Percentiles rank a stretch among this genome's conserved stretches.
Evolutionary conservation across 1,284 basidiomycete genomes (phyloP).

Genomic region (Meripilus lineatus): DNA sequence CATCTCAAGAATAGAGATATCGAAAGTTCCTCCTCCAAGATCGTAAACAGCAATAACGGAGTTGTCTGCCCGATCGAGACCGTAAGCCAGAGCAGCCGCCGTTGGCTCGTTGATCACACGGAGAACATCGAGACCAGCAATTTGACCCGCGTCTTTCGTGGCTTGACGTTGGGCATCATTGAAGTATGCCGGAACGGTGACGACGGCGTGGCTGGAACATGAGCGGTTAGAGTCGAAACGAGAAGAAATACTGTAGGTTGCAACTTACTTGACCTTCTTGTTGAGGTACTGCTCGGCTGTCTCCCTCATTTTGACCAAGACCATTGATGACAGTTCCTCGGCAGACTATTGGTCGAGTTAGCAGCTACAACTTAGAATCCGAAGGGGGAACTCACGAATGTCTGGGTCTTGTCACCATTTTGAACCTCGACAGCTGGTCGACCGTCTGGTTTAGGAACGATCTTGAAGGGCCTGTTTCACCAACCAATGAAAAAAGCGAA

Average conservation of each 20-base stretch:
- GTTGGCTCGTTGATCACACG: slow-evolving; percentile 99
- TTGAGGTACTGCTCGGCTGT: slow-evolving; percentile 92
- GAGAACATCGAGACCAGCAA: slow-evolving; percentile 95
- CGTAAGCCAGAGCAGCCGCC: slow-evolving; percentile 96
- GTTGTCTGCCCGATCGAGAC: slow-evolving; percentile 80
- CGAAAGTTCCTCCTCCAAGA: slow-evolving; percentile 97
- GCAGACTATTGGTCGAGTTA: slow-evolving; percentile 47
- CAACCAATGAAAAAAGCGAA: slow-evolving; percentile 3
- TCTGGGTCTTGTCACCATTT: slow-evolving; percentile 60
- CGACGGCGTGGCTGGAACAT: slow-evolving; percentile 62
- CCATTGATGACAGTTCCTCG: slow-evolving; percentile 84
- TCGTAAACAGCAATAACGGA: slow-evolving; percentile 96
- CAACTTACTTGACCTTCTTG: slow-evolving; percentile 92
- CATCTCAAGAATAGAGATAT: slow-evolving; percentile 99
- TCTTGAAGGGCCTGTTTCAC: slow-evolving; percentile 69
- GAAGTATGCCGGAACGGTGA: slow-evolving; percentile 98
- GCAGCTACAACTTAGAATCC: neutral
- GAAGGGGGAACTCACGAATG: slow-evolving; percentile 47
- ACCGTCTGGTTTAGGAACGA: slow-evolving; percentile 68
- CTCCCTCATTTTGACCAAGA: slow-evolving; percentile 91
- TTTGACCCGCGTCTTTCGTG: slow-evolving; percentile 96
- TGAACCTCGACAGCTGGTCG: slow-evolving; percentile 81
- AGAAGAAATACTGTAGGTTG: slow-evolving; percentile 24
- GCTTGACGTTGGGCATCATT: slow-evolving; percentile 99
- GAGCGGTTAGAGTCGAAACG: neutral